Evolutionary conservation across 805 yeast genomes (phyloP), one percentile per base, ranked within the genome.

Genomic region (Candida krabiensis): DNA sequence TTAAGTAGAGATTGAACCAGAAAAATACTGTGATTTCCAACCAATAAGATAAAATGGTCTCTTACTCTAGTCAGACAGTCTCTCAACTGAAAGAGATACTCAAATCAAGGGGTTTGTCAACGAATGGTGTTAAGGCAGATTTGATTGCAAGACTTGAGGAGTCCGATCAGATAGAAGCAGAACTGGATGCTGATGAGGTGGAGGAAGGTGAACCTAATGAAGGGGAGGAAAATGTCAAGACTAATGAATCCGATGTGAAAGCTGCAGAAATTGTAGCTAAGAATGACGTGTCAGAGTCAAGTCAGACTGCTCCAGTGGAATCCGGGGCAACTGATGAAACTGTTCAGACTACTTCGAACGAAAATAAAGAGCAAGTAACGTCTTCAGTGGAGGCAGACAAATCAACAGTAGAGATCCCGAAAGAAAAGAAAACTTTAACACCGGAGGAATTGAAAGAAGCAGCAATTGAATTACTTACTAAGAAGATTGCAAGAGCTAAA

Each of bases 101-200:
- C 52, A 82, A 83, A 52, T 63, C 72, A 16, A 79, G 80, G 44
- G 84, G 83, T 1, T 73, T 91, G 35, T 60, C 93, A 2, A 68
- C 70, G 5, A 75, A 75, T 27, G 98, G 98, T 16, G 80, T 86
- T 51, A 91, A 91, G 62, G 80, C 83, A 29, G 96, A 88, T 36
- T 66, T 85, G 49, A 67, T 85, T 40, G 75, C 75, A 12, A 73
- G 93, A 51, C 66, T 85, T 45, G 75, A 70, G 42, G 87, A 79
- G 44, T 61, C 72, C 22, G 90, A 81, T 50, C 60, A 57, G 42
- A 46, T 60, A 28, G 56, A 49, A 28, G 63, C 60, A 13, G 63
- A 55, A 28, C 42, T 58, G 22, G 56, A 49, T 46, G 47, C 40
- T 15, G 30, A 29, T 5, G 59, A 47, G 5, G 48, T 40, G 21